Evolutionary conservation across 352 stramenopile genomes (phyloP), one percentile per base, ranked within the genome.

Genomic region (Phytophthora tubulina): DNA sequence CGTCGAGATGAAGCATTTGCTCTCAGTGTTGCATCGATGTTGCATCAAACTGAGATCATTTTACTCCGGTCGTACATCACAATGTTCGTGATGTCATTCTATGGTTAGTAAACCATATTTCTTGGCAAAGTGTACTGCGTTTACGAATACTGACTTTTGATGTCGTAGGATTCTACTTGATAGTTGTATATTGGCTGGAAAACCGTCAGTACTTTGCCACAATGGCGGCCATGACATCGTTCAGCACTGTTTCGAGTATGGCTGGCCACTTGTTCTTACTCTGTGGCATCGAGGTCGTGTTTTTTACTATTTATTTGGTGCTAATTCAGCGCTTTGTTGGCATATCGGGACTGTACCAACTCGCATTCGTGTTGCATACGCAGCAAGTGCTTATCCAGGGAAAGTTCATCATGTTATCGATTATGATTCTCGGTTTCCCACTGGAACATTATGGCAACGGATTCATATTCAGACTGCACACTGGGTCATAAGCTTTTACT

Each of bases 51-150:
- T 2, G 72, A 79, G 41, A 63, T 73, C 21, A 73, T 76, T 13
- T 11, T 79, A 14, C 67, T 79, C 3, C 67, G 62, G 15, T 79
- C 67, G 36, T 79, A 74, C 39, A 74, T 54, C 33, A 70, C 70
- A 7, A 67, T 71, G 7, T 59, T 42, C n/a, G 62, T 45, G 10
- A 32, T 63, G 32, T 13, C 51, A 3, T 69, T 77, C 27, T 77
- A 77, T 49, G 59, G 70, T 60, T 21, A 39, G 45, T 15, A 32
- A 10, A 39, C n/a, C 27, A 65, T 55, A 42, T 32, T 31, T 51
- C 21, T 27, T 27, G 21, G 21, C 21, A 27, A 27, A 27, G 21
- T 27, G 21, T 27, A 27, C 21, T 27, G 21, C 2, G 21, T 27
- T 27, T 2, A 27, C 21, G 14, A 45, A 17, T 57, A 56, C 17